phyloP scores from a whole-genome alignment of 805 yeast genomes.

The Myxozyma neglecta region DNA sequence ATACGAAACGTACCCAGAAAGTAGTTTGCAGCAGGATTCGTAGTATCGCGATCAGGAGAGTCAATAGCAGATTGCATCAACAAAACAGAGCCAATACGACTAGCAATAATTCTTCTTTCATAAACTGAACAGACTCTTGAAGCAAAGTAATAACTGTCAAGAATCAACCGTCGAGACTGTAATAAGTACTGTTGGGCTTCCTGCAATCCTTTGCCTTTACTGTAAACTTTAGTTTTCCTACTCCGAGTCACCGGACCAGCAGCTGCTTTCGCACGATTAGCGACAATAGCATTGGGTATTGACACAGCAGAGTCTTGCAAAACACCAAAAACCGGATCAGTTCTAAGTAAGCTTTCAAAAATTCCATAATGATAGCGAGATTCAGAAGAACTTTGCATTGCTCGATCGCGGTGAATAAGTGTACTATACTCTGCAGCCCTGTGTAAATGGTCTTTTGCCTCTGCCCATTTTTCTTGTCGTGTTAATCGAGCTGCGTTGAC shows the following conservation, averaged over 20 bases:
- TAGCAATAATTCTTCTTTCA: constrained; percentile 8
- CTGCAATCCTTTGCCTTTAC: not conserved
- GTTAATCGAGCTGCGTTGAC: not conserved
- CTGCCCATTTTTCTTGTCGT: constrained; percentile 4
- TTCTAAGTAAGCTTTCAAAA: constrained; percentile 31
- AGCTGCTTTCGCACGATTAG: not conserved
- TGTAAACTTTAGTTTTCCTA: not conserved
- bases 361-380: constrained; percentile 25
- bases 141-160: constrained; percentile 13
- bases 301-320: constrained; percentile 54
- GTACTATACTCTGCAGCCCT: not conserved
- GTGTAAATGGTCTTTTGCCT: constrained; percentile 6
- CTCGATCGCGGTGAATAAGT: constrained; percentile 4
- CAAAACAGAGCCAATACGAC: constrained; percentile 10
- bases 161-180: constrained; percentile 9
- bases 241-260: not conserved
- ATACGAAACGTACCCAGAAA: constrained; percentile 11
- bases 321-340: constrained; percentile 53
- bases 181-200: constrained; percentile 8
- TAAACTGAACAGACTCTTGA: constrained; percentile 8
- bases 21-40: constrained; percentile 13
- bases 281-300: constrained; percentile 39
- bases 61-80: constrained; percentile 25
- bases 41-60: not conserved
- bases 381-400: constrained; percentile 20